Percentiles rank a stretch among this genome's conserved stretches.
These are phyloP conservation scores for Psilocybe cubensis DNA, from an alignment of 768 basidiomycete genomes.

Conservation along the genomic window DNA sequence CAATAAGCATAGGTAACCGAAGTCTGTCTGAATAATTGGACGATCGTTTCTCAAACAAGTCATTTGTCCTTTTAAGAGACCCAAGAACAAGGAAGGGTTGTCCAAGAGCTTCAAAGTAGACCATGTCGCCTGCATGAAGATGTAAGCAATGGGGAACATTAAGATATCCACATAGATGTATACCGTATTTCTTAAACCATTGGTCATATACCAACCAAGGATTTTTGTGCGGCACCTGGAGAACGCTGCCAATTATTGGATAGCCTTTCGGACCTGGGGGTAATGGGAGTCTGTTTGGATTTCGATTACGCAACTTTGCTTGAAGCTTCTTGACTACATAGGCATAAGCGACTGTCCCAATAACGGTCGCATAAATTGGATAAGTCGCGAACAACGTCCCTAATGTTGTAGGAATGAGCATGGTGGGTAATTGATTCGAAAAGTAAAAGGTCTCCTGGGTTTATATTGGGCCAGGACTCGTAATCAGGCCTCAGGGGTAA, in stretches of 20 bases:
- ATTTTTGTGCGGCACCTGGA: constrained; percentile 28
- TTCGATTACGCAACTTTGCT: too few relatives aligned
- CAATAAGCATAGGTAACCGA: constrained; percentile 50
- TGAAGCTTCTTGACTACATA: too few relatives aligned
- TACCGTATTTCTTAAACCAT: constrained; percentile 36
- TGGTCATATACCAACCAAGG: constrained; percentile 32
- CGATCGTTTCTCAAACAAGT: constrained; percentile 58
- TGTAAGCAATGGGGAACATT: neutral
- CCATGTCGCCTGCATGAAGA: constrained; percentile 48
- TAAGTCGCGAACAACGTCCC: too few relatives aligned
- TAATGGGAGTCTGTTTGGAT: constrained; percentile 17
- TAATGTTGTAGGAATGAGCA: too few relatives aligned
- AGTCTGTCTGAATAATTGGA: constrained; percentile 56
- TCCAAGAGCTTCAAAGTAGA: constrained; percentile 51
- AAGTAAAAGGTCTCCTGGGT: too few relatives aligned
- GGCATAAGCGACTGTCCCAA: too few relatives aligned
- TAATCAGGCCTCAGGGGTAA: too few relatives aligned
- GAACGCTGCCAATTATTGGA: constrained; percentile 31
- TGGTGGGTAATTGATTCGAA: too few relatives aligned
- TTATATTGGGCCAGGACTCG: too few relatives aligned
- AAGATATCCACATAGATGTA: neutral
- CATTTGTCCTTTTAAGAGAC: constrained; percentile 37
- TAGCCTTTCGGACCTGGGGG: constrained; percentile 35
- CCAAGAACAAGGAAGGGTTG: constrained; percentile 27
- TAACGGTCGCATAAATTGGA: too few relatives aligned